Percentiles rank a stretch among this genome's conserved stretches.
phyloP scores from a whole-genome alignment of 257 asterid genomes.

The Ligustrum vulgare region DNA sequence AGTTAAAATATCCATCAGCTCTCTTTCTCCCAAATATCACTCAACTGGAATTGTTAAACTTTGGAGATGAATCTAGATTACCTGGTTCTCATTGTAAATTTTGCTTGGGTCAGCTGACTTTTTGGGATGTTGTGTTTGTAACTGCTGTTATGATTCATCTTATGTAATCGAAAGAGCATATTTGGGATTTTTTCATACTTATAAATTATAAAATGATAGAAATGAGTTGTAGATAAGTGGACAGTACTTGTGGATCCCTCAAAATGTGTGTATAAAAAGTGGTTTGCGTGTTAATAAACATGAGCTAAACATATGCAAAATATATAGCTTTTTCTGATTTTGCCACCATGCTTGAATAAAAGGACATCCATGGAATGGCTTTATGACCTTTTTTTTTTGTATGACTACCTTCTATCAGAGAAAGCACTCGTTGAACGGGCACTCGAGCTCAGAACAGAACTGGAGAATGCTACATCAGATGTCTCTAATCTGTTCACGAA shows the following conservation, averaged over 20 bases:
- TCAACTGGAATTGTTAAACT: not conserved
- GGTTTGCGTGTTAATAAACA: too few species aligned
- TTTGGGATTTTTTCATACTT: too few species aligned
- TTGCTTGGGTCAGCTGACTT: not conserved
- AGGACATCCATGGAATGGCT: not conserved
- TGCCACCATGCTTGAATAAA: conserved; percentile 3
- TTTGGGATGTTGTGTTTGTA: not conserved
- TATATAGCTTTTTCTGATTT: not conserved
- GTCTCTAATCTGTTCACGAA: conserved; percentile 81
- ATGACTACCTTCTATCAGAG: conserved; percentile 48
- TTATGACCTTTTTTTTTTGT: conserved; percentile 18
- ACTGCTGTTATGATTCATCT: not conserved
- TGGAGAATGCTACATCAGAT: conserved; percentile 88
- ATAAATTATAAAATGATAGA: too few species aligned
- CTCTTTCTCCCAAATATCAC: not conserved
- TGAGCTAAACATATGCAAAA: not conserved
- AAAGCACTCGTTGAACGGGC: conserved; percentile 89
- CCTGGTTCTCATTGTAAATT: not conserved
- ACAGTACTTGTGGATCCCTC: too few species aligned
- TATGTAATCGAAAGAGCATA: not conserved
- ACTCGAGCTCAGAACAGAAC: conserved; percentile 83
- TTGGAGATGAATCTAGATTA: not conserved
- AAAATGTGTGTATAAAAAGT: too few species aligned
- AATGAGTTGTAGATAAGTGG: too few species aligned
- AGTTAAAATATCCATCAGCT: too few species aligned